Conservation (phyloP, 768 basidiomycete species). For the Cystobasidium ongulense region DNA sequence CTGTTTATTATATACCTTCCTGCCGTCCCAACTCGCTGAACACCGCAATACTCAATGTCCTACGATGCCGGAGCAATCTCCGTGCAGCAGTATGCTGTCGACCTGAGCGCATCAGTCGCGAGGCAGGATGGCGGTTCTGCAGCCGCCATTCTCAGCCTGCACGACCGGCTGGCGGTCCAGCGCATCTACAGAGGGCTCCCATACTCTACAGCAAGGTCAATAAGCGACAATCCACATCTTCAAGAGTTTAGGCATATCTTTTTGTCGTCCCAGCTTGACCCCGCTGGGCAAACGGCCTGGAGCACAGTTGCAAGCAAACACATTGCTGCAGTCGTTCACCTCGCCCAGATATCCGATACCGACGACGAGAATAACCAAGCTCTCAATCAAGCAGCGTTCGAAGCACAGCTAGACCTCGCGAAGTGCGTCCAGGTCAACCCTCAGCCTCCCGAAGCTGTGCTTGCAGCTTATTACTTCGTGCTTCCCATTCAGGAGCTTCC, state of each 20-base stretch:
- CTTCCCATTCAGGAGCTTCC: background rate
- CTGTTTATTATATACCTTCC: no score
- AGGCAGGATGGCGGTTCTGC: constrained; percentile 1
- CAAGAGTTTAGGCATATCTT: background rate
- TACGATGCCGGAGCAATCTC: background rate
- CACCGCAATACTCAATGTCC: background rate
- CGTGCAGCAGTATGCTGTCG: background rate
- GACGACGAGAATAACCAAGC: background rate
- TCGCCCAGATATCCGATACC: background rate
- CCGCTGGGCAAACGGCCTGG: background rate
- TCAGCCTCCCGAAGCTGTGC: background rate
- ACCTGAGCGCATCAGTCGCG: background rate
- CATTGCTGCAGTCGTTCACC: background rate
- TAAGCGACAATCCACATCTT: background rate
- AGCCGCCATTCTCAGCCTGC: background rate
- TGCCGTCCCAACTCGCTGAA: background rate
- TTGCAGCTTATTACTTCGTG: background rate
- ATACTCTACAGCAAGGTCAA: background rate
- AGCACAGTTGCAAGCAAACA: constrained; percentile 19
- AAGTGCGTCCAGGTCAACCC: background rate
- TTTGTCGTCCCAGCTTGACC: background rate
- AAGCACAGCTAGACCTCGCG: background rate
- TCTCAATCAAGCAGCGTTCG: constrained; percentile 4
- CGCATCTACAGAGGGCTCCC: background rate
- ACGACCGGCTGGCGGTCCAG: background rate